A percentile compares a stretch with the other conserved stretches of the same genome.
Conservation (phyloP, 768 basidiomycete genomes). For the Mycena kentingensis region DNA sequence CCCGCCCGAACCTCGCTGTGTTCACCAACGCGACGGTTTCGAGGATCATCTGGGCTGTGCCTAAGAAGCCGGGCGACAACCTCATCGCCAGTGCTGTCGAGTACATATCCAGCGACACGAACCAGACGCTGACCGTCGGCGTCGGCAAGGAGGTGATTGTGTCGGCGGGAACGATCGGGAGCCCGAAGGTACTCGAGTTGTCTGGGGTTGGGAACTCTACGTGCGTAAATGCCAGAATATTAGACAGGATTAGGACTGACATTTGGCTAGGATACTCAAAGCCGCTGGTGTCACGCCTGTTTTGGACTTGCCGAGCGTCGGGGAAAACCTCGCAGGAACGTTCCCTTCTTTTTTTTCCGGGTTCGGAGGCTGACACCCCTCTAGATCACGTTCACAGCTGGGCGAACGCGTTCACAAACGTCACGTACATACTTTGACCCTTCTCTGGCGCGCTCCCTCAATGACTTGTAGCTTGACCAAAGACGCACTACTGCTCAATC, state of each 20-base stretch:
- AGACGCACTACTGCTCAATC: slow-evolving; percentile 28
- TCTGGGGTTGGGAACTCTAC: slow-evolving; percentile 38
- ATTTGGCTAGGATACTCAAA: slow-evolving; percentile 38
- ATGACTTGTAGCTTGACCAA: slow-evolving; percentile 27
- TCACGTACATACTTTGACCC: slow-evolving; percentile 23
- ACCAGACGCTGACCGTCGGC: slow-evolving; percentile 37
- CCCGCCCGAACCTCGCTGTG: slow-evolving; percentile 52
- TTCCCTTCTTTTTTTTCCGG: neutral
- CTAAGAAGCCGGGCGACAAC: slow-evolving; percentile 15
- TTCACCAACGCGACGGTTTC: slow-evolving; percentile 59
- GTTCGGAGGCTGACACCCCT: neutral
- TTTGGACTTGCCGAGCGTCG: slow-evolving; percentile 51
- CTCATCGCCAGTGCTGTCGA: slow-evolving; percentile 49
- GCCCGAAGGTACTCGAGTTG: slow-evolving; percentile 37
- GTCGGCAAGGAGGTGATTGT: slow-evolving; percentile 55
- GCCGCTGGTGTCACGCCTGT: slow-evolving; percentile 44
- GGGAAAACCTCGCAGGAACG: slow-evolving; percentile 38
- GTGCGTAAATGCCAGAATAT: slow-evolving; percentile 17
- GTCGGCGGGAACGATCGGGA: slow-evolving; percentile 46
- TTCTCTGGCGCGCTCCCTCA: neutral
- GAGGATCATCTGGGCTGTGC: slow-evolving; percentile 42
- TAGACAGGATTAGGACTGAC: too few relatives aligned
- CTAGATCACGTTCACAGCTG: slow-evolving; percentile 38
- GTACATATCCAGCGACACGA: slow-evolving; percentile 36
- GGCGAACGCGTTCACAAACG: slow-evolving; percentile 36